Percentiles rank a stretch among this genome's conserved stretches.
Conservation (phyloP, 495 filamentous ascomycete genomes). For the Penicillium fimorum region DNA sequence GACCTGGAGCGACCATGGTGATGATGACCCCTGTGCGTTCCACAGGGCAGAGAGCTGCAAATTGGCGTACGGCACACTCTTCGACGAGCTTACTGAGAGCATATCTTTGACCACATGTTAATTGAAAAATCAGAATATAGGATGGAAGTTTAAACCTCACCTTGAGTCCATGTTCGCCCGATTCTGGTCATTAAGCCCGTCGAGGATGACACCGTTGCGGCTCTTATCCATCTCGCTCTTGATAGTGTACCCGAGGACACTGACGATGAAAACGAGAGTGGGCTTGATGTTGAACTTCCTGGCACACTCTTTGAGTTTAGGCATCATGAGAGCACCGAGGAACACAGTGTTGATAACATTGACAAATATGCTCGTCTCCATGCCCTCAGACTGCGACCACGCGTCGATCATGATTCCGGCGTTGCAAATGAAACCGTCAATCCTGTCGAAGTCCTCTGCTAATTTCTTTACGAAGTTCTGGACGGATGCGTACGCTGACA, state of each 20-base stretch:
- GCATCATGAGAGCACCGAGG: constrained; percentile 14
- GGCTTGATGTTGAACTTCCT: constrained; percentile 12
- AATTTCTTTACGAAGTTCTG: constrained; percentile 22
- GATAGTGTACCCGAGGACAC: constrained; percentile 19
- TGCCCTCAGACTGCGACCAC: constrained; percentile 8
- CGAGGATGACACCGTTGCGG: not conserved
- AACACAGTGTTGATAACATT: constrained; percentile 20
- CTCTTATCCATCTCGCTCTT: constrained; percentile 22
- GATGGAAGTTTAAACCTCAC: not conserved
- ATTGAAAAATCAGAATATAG: constrained; percentile 6
- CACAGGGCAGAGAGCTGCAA: constrained; percentile 24
- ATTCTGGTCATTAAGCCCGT: not conserved
- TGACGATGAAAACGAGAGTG: constrained; percentile 13
- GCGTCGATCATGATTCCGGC: constrained; percentile 12
- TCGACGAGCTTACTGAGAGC: constrained; percentile 39
- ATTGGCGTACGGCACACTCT: constrained; percentile 33
- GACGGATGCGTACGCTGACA: constrained; percentile 24
- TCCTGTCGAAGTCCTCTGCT: constrained; percentile 12
- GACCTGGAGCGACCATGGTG: constrained; percentile 43
- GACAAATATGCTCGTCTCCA: constrained; percentile 9
- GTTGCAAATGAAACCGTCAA: constrained; percentile 22
- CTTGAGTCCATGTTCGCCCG: constrained; percentile 1
- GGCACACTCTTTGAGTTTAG: constrained; percentile 18
- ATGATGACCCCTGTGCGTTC: constrained; percentile 41
- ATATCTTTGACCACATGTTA: constrained; percentile 23